Percentiles rank a stretch among this genome's conserved stretches.
Evolutionary conservation across 257 asterid genomes (phyloP).

Genomic region (Plectranthus barbatus): DNA sequence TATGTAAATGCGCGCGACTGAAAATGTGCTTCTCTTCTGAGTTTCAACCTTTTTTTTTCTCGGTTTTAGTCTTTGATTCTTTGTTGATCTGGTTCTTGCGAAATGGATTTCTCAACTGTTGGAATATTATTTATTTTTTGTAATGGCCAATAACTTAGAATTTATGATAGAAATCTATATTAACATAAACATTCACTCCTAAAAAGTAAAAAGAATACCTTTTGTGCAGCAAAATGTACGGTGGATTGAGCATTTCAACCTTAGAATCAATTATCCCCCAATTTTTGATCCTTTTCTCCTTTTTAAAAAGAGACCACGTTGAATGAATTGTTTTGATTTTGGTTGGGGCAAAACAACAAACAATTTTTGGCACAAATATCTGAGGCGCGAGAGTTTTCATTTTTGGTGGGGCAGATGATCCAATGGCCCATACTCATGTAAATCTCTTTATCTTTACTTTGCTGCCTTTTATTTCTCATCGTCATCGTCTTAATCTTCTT

Average conservation of each 20-base stretch:
- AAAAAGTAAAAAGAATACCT: neutral
- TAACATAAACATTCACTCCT: no score
- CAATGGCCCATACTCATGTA: constrained; percentile 32
- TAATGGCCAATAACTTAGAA: no score
- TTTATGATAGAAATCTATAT: no score
- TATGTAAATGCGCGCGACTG: no score
- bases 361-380: constrained; percentile 22
- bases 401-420: constrained; percentile 23
- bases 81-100: no score
- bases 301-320: neutral
- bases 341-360: constrained; percentile 24
- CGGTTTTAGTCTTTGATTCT: no score
- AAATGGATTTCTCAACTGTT: no score
- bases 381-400: constrained; percentile 4
- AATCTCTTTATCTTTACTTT: constrained; percentile 12
- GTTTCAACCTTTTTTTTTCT: no score
- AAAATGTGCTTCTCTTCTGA: no score
- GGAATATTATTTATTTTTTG: no score
- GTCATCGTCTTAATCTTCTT: neutral
- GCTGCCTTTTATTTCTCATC: constrained; percentile 12
- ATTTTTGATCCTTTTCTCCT: neutral
- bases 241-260: constrained; percentile 5
- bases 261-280: neutral
- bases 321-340: neutral
- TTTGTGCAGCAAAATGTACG: neutral